A percentile compares a stretch with the other conserved stretches of the same genome.
phyloP scores from a whole-genome alignment of 192 early-diverging fungal genomes.

The Backusella parvicylindrica region DNA sequence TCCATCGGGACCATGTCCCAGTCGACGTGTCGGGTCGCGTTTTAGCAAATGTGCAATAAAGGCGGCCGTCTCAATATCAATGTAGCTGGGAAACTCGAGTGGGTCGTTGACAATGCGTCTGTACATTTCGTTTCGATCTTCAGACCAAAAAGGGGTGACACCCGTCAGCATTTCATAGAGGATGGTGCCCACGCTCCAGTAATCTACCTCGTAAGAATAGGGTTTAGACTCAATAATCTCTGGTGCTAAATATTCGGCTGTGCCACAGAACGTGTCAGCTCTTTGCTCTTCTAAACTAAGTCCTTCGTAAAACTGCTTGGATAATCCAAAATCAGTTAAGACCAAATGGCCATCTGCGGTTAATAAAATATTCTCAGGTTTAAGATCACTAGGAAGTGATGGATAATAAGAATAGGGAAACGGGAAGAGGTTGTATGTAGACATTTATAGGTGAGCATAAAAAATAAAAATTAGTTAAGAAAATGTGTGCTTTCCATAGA shows the following conservation, averaged over 20 bases:
- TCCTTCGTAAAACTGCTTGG: conserved; percentile 52
- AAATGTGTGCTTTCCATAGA: too few relatives aligned
- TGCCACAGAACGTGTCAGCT: conserved; percentile 68
- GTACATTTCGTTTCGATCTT: conserved; percentile 50
- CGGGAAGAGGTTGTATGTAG: too few relatives aligned
- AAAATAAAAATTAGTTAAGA: too few relatives aligned
- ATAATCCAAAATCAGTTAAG: conserved; percentile 91
- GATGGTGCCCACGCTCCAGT: conserved; percentile 88
- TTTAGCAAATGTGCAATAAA: conserved; percentile 45
- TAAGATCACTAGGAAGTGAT: conserved; percentile 71
- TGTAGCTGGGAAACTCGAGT: conserved; percentile 41
- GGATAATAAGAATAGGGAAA: too few relatives aligned
- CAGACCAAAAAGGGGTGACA: conserved; percentile 52
- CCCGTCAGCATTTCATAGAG: conserved; percentile 92
- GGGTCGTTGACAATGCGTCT: conserved; percentile 47
- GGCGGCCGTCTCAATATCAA: conserved; percentile 35
- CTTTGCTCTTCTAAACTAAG: conserved; percentile 13
- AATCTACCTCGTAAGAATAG: conserved; percentile 79
- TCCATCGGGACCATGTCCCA: conserved; percentile 58
- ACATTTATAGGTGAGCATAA: too few relatives aligned
- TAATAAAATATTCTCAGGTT: conserved; percentile 74
- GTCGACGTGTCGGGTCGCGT: conserved; percentile 51
- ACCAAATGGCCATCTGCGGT: conserved; percentile 75
- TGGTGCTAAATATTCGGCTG: conserved; percentile 79
- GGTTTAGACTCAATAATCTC: conserved; percentile 54